A percentile compares a stretch with the other conserved stretches of the same genome.
These are phyloP conservation scores for Lagenidium sp. DNA, from an alignment of 352 stramenopile genomes.

Conservation along the genomic window DNA sequence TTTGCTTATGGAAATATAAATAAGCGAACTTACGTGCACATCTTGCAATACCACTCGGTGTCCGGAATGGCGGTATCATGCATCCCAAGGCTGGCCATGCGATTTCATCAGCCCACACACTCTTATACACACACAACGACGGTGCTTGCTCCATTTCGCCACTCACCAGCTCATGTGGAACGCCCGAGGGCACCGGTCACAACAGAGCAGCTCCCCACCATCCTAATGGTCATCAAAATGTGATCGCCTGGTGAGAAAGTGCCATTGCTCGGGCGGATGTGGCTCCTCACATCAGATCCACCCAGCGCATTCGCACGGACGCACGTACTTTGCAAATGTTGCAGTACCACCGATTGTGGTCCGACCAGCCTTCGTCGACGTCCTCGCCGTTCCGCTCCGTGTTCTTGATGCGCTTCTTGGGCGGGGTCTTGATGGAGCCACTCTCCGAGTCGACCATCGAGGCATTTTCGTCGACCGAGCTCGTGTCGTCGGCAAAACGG, in stretches of 20 bases:
- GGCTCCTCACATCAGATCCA: neutral
- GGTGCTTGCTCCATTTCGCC: too few relatives aligned
- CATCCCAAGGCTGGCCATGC: conserved; percentile 78
- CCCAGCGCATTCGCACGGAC: neutral
- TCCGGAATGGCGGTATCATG: conserved; percentile 65
- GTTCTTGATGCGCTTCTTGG: conserved; percentile 7
- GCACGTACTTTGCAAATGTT: conserved; percentile 71
- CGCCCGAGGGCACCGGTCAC: conserved; percentile 85
- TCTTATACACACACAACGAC: too few relatives aligned
- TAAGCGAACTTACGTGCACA: conserved; percentile 62
- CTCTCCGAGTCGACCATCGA: conserved; percentile 18
- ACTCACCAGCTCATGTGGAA: conserved; percentile 90
- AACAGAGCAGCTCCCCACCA: conserved; percentile 85
- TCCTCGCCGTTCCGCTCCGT: conserved; percentile 19
- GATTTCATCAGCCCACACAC: too few relatives aligned
- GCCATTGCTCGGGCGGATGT: too few relatives aligned
- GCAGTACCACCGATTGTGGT: conserved; percentile 88
- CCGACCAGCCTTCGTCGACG: conserved; percentile 58
- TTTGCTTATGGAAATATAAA: neutral
- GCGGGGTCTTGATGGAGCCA: conserved; percentile 14
- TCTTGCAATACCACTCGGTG: conserved; percentile 85
- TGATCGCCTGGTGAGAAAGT: too few relatives aligned
- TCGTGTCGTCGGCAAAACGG: conserved; percentile 21
- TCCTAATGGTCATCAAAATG: conserved; percentile 13
- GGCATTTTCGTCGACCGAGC: conserved; percentile 14